Percentiles rank a stretch among this genome's conserved stretches.
phyloP scores from a whole-genome alignment of 2,329 filamentous ascomycete species.

The Verticillium klebahnii region DNA sequence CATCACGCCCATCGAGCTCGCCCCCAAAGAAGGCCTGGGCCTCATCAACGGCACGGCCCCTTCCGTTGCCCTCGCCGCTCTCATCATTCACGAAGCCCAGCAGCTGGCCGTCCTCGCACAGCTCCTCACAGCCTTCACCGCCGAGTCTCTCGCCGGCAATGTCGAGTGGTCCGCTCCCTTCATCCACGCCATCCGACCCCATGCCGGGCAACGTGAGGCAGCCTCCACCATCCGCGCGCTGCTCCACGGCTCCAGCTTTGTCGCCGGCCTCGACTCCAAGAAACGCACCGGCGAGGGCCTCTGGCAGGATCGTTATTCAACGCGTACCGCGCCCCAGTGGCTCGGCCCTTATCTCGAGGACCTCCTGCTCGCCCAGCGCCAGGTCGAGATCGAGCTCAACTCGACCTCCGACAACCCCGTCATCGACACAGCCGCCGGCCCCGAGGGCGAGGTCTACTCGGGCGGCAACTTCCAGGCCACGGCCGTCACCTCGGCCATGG shows the following conservation, averaged over 20 bases:
- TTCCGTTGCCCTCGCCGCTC: conserved; percentile 24
- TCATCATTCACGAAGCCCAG: conserved; percentile 43
- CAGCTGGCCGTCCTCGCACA: conserved; percentile 50
- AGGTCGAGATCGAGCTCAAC: conserved; percentile 59
- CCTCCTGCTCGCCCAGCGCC: conserved; percentile 48
- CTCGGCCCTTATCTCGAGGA: conserved; percentile 64
- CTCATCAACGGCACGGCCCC: conserved; percentile 44
- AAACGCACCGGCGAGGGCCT: conserved; percentile 31
- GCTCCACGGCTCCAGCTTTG: conserved; percentile 42
- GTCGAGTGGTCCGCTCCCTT: conserved; percentile 54
- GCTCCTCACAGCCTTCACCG: conserved; percentile 54
- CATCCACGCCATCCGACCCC: conserved; percentile 52
- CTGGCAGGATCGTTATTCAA: conserved; percentile 60
- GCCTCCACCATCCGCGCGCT: conserved; percentile 50
- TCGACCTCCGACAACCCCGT: conserved; percentile 64
- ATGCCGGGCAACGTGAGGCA: conserved; percentile 54
- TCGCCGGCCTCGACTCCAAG: conserved; percentile 22
- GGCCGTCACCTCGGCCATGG: conserved; percentile 59
- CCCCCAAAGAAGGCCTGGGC: conserved; percentile 40
- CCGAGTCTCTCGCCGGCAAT: conserved; percentile 54
- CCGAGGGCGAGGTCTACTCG: conserved; percentile 40
- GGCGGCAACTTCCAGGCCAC: conserved; percentile 67
- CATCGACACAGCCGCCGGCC: conserved; percentile 35
- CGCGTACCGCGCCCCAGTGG: conserved; percentile 64
- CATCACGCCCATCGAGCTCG: conserved; percentile 29